Conservation (phyloP, 1,284 basidiomycete species). For the Cryptococcus deneoformans region DNA sequence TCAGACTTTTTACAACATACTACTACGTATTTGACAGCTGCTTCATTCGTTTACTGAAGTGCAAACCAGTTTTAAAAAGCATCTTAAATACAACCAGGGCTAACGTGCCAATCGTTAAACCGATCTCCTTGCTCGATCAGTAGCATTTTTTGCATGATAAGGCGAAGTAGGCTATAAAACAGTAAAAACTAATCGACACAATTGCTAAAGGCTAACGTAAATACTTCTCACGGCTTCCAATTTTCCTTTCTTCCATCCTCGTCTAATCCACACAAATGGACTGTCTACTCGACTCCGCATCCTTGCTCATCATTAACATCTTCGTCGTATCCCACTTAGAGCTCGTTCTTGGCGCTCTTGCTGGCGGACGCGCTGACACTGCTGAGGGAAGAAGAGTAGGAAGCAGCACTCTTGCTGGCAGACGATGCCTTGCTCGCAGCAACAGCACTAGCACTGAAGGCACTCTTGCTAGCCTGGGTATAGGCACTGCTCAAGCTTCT, state of each 20-base stretch:
- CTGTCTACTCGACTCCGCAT: neutral
- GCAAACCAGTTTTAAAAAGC: too few relatives aligned
- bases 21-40: too few relatives aligned
- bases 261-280: too few relatives aligned
- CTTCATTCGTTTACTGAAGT: too few relatives aligned
- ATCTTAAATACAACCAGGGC: too few relatives aligned
- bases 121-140: too few relatives aligned
- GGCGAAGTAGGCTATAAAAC: neutral
- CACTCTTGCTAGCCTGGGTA: conserved; percentile 52
- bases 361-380: conserved; percentile 33
- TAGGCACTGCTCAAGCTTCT: conserved; percentile 27
- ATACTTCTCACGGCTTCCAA: neutral
- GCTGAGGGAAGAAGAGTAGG: conserved; percentile 28
- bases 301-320: neutral
- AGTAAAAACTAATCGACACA: neutral
- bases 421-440: conserved; percentile 26
- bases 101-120: too few relatives aligned
- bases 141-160: neutral
- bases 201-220: neutral
- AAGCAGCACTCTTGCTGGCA: conserved; percentile 26
- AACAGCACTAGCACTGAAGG: conserved; percentile 23
- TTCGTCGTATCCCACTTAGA: conserved; percentile 14
- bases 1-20: neutral
- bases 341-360: conserved; percentile 32
- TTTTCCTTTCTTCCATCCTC: neutral